Evolutionary conservation across 163 green algal genomes (phyloP), one percentile per base, ranked within the genome.

Genomic region (Smithsoniella earleae): DNA sequence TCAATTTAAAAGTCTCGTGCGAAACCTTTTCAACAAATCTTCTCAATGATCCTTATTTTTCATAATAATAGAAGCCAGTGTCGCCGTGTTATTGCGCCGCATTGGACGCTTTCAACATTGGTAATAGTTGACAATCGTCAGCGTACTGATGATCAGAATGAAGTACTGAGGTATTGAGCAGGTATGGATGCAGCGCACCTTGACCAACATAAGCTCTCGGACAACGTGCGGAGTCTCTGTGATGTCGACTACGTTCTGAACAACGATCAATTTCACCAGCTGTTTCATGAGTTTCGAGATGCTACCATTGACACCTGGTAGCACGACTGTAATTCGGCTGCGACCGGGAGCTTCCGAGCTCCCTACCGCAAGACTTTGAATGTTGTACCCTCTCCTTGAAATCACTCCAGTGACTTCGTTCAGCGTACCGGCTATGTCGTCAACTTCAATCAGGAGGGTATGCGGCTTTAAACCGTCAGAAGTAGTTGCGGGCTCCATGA

Each of bases 191-290:
- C n/a, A n/a, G 1, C 75, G 30, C 63, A 97, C 90, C 86, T 98
- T 98, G 82, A 98, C 77, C 22, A 98, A 85, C 89, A 97, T 95
- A 30, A 98, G 86, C 83, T 98, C 94, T 0, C 94, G 82, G 36
- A 86, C 80, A 22, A 94, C 82, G 73, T 88, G 92, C 1, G 94
- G 93, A 63, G 80, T 62, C 40, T 84, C 66, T 0, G 85, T 92
- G 52, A 98, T 87, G 77, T 97, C 87, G 10, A 63, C 84, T 13
- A 89, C 79, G 58, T 83, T 84, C 66, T 89, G 78, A 46, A 96
- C 90, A 74, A 86, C 83, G 30, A 94, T 83, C 34, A 99, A 83
- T 86, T 98, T 98, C 44, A 87, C 75, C 30, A 98, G 81, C 86
- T 97, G 91, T 79, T 89, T 88, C 46, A 93, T 78, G 38, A 95